Evolutionary conservation across 805 yeast species (phyloP), one percentile per base, ranked within the genome.

Genomic region (Candida krabiensis): DNA sequence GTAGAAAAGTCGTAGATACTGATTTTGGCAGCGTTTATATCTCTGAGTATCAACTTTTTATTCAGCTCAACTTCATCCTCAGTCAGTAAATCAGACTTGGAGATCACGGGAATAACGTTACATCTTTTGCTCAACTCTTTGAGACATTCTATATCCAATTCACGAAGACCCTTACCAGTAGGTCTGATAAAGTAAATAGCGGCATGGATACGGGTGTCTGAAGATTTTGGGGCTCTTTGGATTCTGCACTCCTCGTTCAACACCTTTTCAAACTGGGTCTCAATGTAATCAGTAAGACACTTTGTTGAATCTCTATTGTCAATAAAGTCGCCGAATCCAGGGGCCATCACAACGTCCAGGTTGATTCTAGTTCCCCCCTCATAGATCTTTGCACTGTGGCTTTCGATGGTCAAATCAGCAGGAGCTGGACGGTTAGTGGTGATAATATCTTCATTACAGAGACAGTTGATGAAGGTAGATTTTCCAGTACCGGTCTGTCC

Each of bases 181-280:
- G 96, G 90, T 13, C 82, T 72, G 38, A 91, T 71, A 58, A 91
- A 86, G 64, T 88, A 91, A 33, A 91, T 60, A 52, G 95, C 86
- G 19, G 83, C 86, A 66, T 91, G 96, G 32, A 90, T 82, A 32
- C 96, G 70, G 44, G 73, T 64, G 56, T 91, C 98, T 14, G 56
- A 58, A 37, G 69, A 70, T 17, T 49, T 44, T 2, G 53, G 49
- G 11, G 61, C 66, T 64, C 60, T 50, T 44, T 49, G 88, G 69
- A 55, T 73, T 58, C 37, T 86, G 82, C 66, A 81, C 80, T 64
- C 86, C 83, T 58, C 85, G 82, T 65, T 86, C 86, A 51, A 74
- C 71, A 77, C 74, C 71, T 65, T 65, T 72, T 41, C 81, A 60
- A 84, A 83, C 60, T 86, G 91, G 40, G 77, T 80, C 55, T 91